phyloP scores from a whole-genome alignment of 352 stramenopile species.

The Phytophthora ohioensis region DNA sequence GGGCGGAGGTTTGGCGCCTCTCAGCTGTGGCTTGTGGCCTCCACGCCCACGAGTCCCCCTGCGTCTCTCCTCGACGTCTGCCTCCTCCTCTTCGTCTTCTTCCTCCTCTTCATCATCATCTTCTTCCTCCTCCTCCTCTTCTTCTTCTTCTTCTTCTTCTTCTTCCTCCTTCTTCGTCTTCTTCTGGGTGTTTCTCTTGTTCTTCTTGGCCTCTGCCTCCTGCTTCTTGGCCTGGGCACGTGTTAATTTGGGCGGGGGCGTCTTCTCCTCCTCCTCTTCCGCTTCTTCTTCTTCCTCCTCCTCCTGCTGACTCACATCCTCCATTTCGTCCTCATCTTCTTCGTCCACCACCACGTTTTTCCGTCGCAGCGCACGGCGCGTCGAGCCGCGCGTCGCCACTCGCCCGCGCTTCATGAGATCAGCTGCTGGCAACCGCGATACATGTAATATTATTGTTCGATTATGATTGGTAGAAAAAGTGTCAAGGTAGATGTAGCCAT shows the following conservation, averaged over 20 bases:
- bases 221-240: constrained; percentile 45
- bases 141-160: constrained; percentile 52
- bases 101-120: constrained; percentile 61
- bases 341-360: constrained; percentile 84
- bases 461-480: background rate
- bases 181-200: constrained; percentile 46
- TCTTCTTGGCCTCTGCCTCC: constrained; percentile 49
- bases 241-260: constrained; percentile 46
- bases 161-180: constrained; percentile 43
- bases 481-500: background rate
- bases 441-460: background rate
- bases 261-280: constrained; percentile 39
- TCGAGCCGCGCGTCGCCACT: constrained; percentile 46
- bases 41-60: constrained; percentile 19
- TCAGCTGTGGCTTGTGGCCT: constrained; percentile 31
- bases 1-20: constrained; percentile 32
- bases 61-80: constrained; percentile 37
- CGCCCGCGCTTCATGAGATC: constrained; percentile 66
- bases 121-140: constrained; percentile 51
- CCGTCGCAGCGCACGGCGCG: constrained; percentile 66
- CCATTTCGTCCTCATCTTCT: constrained; percentile 50
- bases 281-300: constrained; percentile 45
- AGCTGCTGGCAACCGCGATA: too few species aligned
- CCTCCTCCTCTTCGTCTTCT: constrained; percentile 54
- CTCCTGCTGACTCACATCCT: constrained; percentile 37